A percentile compares a stretch with the other conserved stretches of the same genome.
phyloP scores from a whole-genome alignment of 148 eudicot genomes.

The Spergularia marina region DNA sequence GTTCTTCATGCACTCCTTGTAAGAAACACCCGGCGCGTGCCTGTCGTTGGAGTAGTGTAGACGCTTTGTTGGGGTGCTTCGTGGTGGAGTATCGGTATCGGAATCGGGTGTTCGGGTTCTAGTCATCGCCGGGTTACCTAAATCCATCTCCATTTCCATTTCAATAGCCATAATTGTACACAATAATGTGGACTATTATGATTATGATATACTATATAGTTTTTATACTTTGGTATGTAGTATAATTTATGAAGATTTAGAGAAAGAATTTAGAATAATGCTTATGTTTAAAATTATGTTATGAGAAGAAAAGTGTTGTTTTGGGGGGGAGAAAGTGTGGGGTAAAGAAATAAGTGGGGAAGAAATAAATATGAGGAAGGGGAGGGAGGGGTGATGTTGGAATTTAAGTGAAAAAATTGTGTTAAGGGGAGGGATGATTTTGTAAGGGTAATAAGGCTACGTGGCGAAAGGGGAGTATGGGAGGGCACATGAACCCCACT shows the following conservation, averaged over 20 bases:
- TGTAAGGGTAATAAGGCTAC: slow-evolving; percentile 14
- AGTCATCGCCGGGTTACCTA: neutral
- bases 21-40: slow-evolving; percentile 26
- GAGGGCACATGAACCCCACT: slow-evolving; percentile 38
- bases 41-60: slow-evolving; percentile 15
- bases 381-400: neutral
- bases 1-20: slow-evolving; percentile 73
- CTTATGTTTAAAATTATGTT: neutral
- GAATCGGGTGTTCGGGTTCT: slow-evolving; percentile 30
- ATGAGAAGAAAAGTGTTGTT: neutral
- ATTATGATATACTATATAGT: too few species aligned
- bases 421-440: neutral
- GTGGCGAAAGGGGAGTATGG: slow-evolving; percentile 30
- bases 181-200: too few species aligned
- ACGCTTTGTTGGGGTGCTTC: slow-evolving; percentile 21
- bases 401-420: neutral
- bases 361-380: slow-evolving; percentile 2
- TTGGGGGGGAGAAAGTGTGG: neutral
- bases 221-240: too few species aligned
- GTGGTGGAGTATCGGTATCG: slow-evolving; percentile 50
- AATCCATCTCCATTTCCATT: slow-evolving; percentile 13
- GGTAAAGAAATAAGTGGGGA: neutral
- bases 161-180: neutral
- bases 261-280: neutral
- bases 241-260: too few species aligned